Base-by-base conservation (phyloP, 2,329 filamentous ascomycete species). In the Incumbomyces lentus region DNA sequence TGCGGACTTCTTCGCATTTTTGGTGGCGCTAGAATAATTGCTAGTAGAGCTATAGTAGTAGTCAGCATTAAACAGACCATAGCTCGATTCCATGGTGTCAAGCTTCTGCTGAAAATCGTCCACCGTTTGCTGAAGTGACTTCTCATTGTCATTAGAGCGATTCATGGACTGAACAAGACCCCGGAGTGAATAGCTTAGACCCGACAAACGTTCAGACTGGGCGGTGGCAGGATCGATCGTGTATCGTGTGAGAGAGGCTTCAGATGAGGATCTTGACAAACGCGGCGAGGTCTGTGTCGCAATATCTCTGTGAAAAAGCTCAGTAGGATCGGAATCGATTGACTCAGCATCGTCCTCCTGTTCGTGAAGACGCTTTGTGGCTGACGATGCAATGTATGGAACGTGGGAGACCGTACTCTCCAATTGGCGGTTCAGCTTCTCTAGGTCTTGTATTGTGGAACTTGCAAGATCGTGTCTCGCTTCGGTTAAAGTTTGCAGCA, bases 241-340 rank as follows among this genome's bases (percentile, higher is more conserved):
- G 11, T 42, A 17, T 11, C 38, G 30, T 31, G 30, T 32, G 17
- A 55, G 50, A 11, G 51, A 52, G 60, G 60, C 19, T 26, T 52
- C 14, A 22, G 61, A 62, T 3, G 61, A 55, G 30, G 64, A 62
- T 8, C 64, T 65, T 8, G 69, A 69, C 1, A 68, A 63, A 16
- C 12, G 31, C 2, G 73, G 73, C 2, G 70, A 71, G 2, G 79
- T 82, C 56, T 82, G 78, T 0, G 76, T 80, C 42, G 75, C 78
- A 49, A 76, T 72, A 55, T 81, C 78, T 29, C 78, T 71, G 59
- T 80, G 76, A 60, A 76, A 82, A 34, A 81, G 72, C 58, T 80
- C 77, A 1, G 77, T 78, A 2, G 77, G 76, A 53, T 81, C 78
- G 11, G 74, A 78, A 46, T 66, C 67, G 13, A 68, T 55, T 36